Base-by-base conservation (phyloP, 768 basidiomycete species). In the Cystoderma amianthinum region DNA sequence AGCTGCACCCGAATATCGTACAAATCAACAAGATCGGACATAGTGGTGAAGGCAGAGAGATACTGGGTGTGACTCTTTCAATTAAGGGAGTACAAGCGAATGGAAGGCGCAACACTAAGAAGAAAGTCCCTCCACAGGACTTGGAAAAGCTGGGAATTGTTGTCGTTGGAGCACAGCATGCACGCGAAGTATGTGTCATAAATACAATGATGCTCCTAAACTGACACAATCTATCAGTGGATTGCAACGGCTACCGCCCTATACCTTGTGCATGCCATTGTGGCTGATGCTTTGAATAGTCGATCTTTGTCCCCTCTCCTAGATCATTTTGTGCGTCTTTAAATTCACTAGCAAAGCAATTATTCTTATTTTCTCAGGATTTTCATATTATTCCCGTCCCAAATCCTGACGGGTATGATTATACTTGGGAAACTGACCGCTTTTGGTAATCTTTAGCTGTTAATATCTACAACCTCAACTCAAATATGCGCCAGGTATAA, bases 321-420 rank as follows among this genome's bases (percentile, higher is more conserved):
- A 11, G 62, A 77, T 18, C 53, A 63, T 33, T 78, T 74, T 54
- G 80, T 75, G 58, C 48, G 64, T 64, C 25, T 45, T 54, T 37
- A 23, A 23, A 13, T 41, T 20, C 34, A 33, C 28, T 20, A 36
- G 17, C 13, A 21, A 28, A 44, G 34, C 3, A 44, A 44, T 21
- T 24, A 43, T 28, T 39, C 16, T 32, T 46, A 24, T 38, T 38
- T 15, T 9, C 28, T 38, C 51, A 76, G 74, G 76, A 80, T 40
- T 82, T 86, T 53, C 73, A 82, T 46, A 74, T 87, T 48, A 63
- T 86, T 20, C 81, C 83, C 1, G 63, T 73, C 0, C 76, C 80
- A 0, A 83, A 84, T 51, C 82, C 82, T 2, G 82, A 85, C 47
- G 84, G 84, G 15, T 88, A 90, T 51, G 72, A 69, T 1, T 83